A percentile compares a stretch with the other conserved stretches of the same genome.
Conservation (phyloP, 2,329 filamentous ascomycete genomes). For the Lachnellula occidentalis region DNA sequence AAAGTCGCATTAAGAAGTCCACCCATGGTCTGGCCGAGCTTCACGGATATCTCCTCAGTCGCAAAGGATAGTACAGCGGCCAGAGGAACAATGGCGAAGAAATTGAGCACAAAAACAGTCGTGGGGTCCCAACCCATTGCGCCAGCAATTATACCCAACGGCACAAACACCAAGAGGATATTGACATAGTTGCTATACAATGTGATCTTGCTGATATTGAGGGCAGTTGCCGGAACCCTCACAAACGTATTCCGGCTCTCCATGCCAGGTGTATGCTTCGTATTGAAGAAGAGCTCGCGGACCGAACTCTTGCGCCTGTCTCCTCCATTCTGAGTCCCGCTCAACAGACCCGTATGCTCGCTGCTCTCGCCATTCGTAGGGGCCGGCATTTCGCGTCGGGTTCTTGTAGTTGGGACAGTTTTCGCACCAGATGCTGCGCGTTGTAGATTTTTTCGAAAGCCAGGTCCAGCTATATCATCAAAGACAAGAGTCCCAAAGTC, state of each 20-base stretch:
- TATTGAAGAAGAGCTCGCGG: conserved; percentile 24
- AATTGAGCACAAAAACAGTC: conserved; percentile 52
- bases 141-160: conserved; percentile 67
- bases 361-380: conserved; percentile 17
- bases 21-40: conserved; percentile 51
- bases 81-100: conserved; percentile 54
- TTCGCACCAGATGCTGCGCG: conserved; percentile 11
- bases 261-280: conserved; percentile 25
- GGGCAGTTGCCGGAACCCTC: conserved; percentile 21
- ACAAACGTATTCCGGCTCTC: conserved; percentile 27
- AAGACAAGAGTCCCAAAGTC: conserved; percentile 9
- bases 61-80: conserved; percentile 39
- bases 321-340: conserved; percentile 16
- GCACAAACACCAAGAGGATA: conserved; percentile 70
- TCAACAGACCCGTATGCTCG: conserved; percentile 25
- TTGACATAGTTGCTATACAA: conserved; percentile 54
- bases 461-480: conserved; percentile 20
- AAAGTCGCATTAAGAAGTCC: conserved; percentile 47
- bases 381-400: conserved; percentile 9
- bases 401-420: neutral
- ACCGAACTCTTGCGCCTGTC: conserved; percentile 14
- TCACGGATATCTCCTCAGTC: conserved; percentile 39
- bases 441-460: conserved; percentile 20
- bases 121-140: conserved; percentile 45
- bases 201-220: conserved; percentile 30